These are phyloP conservation scores for Penicillium paneum DNA, from an alignment of 2,329 filamentous ascomycete genomes.

Conservation along the genomic window DNA sequence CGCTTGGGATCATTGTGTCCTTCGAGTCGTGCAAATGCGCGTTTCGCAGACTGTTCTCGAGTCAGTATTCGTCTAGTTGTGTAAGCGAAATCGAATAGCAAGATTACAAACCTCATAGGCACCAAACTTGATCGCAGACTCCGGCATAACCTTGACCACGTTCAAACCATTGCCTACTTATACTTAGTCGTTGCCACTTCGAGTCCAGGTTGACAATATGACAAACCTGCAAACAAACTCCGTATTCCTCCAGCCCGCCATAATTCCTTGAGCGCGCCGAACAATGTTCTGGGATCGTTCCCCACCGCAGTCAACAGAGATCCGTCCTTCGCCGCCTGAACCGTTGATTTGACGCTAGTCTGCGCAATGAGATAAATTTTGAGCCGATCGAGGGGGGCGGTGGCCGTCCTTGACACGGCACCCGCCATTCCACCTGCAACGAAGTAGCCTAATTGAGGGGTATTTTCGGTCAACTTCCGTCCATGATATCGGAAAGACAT, in stretches of 20 bases:
- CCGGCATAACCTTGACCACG: conserved; percentile 96
- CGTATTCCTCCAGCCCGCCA: conserved; percentile 82
- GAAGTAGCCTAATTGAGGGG: conserved; percentile 77
- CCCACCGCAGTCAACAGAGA: conserved; percentile 62
- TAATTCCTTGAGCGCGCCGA: conserved; percentile 70
- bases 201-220: background rate
- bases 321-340: conserved; percentile 67
- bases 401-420: conserved; percentile 90
- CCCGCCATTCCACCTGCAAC: conserved; percentile 86
- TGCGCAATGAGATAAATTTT: conserved; percentile 98
- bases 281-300: conserved; percentile 66
- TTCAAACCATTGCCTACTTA: conserved; percentile 84
- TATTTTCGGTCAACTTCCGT: conserved; percentile 47
- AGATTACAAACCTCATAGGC: conserved; percentile 71
- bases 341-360: conserved; percentile 61
- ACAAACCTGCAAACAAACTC: conserved; percentile 86
- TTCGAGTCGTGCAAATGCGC: conserved; percentile 78
- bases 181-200: conserved; percentile 18
- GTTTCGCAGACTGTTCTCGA: conserved; percentile 68
- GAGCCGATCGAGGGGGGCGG: conserved; percentile 90
- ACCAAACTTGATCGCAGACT: conserved; percentile 97
- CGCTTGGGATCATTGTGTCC: conserved; percentile 77
- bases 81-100: background rate
- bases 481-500: conserved; percentile 44
- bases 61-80: conserved; percentile 14